Evolutionary conservation across 1,284 basidiomycete genomes (phyloP).

Genomic region (Marasmius tenuissimus): DNA sequence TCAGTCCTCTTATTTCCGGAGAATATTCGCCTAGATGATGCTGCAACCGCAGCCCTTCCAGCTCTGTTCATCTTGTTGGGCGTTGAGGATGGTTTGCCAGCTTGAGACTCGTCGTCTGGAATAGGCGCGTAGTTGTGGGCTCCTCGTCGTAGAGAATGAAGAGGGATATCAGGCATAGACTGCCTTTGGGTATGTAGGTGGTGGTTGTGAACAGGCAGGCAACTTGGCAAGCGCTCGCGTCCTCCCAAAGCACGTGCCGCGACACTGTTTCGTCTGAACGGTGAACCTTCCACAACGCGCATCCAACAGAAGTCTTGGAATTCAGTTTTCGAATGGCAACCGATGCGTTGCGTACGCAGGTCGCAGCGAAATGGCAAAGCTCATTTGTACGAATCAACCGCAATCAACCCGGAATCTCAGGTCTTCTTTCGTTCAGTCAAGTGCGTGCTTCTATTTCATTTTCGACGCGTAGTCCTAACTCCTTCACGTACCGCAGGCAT

Average conservation of each 20-base stretch:
- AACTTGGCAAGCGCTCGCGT: too few relatives aligned
- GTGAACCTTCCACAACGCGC: too few relatives aligned
- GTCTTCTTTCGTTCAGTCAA: constrained; percentile 64
- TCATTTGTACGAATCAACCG: constrained; percentile 66
- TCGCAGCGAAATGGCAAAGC: constrained; percentile 72
- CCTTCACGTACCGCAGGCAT: constrained; percentile 46
- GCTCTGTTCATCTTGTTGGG: constrained; percentile 28
- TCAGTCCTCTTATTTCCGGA: constrained; percentile 44
- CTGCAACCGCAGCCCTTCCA: constrained; percentile 32
- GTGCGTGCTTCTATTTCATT: constrained; percentile 32
- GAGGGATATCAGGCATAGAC: constrained; percentile 69
- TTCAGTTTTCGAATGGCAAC: neutral
- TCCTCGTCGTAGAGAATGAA: constrained; percentile 53
- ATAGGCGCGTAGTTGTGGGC: constrained; percentile 49
- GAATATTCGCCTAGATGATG: constrained; percentile 27
- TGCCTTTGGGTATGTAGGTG: neutral
- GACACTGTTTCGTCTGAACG: too few relatives aligned
- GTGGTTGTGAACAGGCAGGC: too few relatives aligned
- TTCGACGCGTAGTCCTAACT: neutral
- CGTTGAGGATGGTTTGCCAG: neutral
- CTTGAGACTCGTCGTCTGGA: constrained; percentile 33
- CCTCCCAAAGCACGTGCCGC: too few relatives aligned
- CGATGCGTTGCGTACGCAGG: constrained; percentile 44
- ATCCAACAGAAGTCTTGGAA: too few relatives aligned
- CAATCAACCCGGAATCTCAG: constrained; percentile 60